These are phyloP conservation scores for Melaleuca quinquenervia DNA, from an alignment of 345 rosid genomes.

Conservation along the genomic window DNA sequence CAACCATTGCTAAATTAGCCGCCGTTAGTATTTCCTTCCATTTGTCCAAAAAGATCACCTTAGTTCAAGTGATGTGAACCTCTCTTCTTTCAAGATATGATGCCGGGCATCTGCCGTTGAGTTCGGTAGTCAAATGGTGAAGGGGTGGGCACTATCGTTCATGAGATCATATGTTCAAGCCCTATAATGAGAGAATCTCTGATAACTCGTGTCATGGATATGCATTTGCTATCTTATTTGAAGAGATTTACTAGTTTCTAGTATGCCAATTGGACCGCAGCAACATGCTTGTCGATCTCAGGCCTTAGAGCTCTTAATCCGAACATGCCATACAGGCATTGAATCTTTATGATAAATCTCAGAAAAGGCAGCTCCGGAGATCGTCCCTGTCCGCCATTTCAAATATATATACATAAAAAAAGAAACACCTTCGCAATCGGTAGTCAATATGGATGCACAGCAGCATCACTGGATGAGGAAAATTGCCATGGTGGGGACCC, in stretches of 20 bases:
- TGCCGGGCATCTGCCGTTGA: background rate
- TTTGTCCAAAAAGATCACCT: background rate
- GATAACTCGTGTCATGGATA: accelerated
- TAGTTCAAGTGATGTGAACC: background rate
- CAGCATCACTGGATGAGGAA: background rate
- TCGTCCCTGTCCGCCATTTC: background rate
- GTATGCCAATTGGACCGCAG: background rate
- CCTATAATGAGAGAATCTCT: background rate
- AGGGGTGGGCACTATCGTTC: background rate
- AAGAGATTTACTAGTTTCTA: background rate
- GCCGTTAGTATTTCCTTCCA: too few species aligned
- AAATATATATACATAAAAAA: too few species aligned
- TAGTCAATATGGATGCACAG: background rate
- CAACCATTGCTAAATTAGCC: background rate
- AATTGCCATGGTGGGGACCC: background rate
- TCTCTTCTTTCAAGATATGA: background rate
- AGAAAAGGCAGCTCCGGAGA: background rate
- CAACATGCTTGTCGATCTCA: background rate
- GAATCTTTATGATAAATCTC: background rate
- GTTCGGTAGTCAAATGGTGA: background rate
- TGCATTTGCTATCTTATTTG: background rate
- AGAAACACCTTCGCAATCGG: background rate
- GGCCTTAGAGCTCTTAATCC: background rate
- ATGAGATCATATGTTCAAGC: background rate
- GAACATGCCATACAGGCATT: background rate